Conservation (phyloP, 2,329 filamentous ascomycete genomes). For the Coleophoma eucalyptorum region DNA sequence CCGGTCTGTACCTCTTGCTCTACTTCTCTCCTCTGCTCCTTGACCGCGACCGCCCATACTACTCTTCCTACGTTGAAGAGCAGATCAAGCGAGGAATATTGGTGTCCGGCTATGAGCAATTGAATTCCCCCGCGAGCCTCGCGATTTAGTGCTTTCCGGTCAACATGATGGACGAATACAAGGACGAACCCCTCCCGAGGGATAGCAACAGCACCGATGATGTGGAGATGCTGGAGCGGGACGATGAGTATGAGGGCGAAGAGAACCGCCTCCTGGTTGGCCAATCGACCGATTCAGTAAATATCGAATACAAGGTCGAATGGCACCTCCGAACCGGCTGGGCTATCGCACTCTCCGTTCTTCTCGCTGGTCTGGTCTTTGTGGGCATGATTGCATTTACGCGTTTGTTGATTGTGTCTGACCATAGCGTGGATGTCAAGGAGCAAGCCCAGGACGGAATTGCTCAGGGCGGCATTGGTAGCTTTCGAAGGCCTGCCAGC, state of each 20-base stretch:
- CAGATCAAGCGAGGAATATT: too few species aligned
- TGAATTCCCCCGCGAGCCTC: too few species aligned
- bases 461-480: slow-evolving; percentile 10
- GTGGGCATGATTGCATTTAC: slow-evolving; percentile 16
- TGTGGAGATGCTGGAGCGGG: slow-evolving; percentile 22
- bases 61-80: too few species aligned
- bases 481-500: slow-evolving; percentile 28
- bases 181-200: slow-evolving; percentile 7
- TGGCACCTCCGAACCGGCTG: slow-evolving; percentile 25
- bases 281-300: slow-evolving; percentile 8
- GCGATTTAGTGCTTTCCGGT: too few species aligned
- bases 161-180: slow-evolving; percentile 13
- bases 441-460: background rate
- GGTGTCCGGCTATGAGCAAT: too few species aligned
- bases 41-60: too few species aligned
- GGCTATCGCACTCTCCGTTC: slow-evolving; percentile 18
- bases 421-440: slow-evolving; percentile 3
- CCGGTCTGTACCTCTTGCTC: too few species aligned
- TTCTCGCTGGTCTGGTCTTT: slow-evolving; percentile 14
- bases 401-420: slow-evolving; percentile 16
- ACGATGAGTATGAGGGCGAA: slow-evolving; percentile 12
- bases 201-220: slow-evolving; percentile 15
- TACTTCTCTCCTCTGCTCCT: too few species aligned
- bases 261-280: slow-evolving; percentile 18
- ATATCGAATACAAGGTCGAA: slow-evolving; percentile 18